Evolutionary conservation across 202 grass and related monocot species (phyloP), one percentile per base, ranked within the genome.

Genomic region (Bolboschoenoplectus hybrid): DNA sequence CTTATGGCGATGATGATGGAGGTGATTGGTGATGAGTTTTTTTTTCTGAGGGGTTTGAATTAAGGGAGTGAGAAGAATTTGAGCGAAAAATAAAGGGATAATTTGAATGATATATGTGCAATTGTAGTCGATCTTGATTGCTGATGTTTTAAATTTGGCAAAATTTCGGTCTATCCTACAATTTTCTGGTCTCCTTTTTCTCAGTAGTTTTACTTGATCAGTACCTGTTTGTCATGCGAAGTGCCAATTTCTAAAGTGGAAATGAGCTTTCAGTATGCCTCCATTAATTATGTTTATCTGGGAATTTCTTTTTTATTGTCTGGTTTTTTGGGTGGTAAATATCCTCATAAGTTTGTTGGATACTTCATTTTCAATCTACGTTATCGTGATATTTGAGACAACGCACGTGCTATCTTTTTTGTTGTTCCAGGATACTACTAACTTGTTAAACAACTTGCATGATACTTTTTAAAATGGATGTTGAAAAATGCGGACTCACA

Each of bases 1-100:
- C 74, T 7, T 85, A 68, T 57, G 91, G 80, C 53, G 84, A 90
- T 74, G 80, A 44, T 32, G 79, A 35, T 17, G 89, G 67, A 3
- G 84, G 75, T 55, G 83, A 83, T 66, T 67, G 74, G 85, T 81
- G n/a, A 81, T 86, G 20, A 53, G 6, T 36, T 35, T 75, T 75
- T 14, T 11, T 26, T 14, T 67, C 9, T 49, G 7, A 6, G 36
- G 3, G 9, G 34, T 44, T 9, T 46, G 17, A 72, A 72, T 62
- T 43, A 52, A 52, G 49, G 5, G 58, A 61, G 16, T 43, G 17
- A 36, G 7, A 44, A 46, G 3, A 47, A 61, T 19, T 46, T 32
- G 38, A 64, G 39, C 16, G 7, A 26, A 7, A n/a, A 82, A 64
- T 63, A 65, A 83, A 83, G 19, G 69, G 49, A 50, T n/a, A 67